These are phyloP conservation scores for Miscanthus lutarioriparius DNA, from an alignment of 176 grass and related monocot genomes.

Conservation along the genomic window DNA sequence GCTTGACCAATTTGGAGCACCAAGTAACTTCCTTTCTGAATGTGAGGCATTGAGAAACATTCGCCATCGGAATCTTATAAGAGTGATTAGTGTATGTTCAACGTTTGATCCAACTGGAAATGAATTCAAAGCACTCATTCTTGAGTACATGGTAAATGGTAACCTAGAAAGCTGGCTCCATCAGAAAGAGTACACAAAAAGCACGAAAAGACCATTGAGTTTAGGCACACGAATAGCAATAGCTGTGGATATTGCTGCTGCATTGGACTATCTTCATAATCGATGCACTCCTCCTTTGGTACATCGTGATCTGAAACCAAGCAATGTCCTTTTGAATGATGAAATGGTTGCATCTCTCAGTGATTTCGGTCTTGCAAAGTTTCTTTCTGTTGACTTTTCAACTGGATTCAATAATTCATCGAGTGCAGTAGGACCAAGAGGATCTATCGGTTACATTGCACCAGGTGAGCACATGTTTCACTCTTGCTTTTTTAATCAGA, in stretches of 20 bases:
- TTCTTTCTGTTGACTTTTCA: neutral
- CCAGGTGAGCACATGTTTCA: neutral
- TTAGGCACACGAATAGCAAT: slow-evolving; percentile 33
- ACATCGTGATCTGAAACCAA: slow-evolving; percentile 9
- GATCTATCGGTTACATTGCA: slow-evolving; percentile 13
- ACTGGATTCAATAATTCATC: neutral
- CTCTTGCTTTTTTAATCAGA: neutral
- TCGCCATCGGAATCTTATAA: slow-evolving; percentile 39
- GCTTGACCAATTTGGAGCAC: slow-evolving; percentile 20
- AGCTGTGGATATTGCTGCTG: slow-evolving; percentile 37
- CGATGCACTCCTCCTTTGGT: slow-evolving; percentile 19
- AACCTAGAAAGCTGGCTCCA: slow-evolving; percentile 56
- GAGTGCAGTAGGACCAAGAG: neutral
- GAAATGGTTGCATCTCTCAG: slow-evolving; percentile 1
- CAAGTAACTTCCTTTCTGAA: slow-evolving; percentile 32
- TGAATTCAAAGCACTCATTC: slow-evolving; percentile 46
- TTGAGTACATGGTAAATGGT: slow-evolving; percentile 44
- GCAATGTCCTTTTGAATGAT: slow-evolving; percentile 5
- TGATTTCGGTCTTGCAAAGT: slow-evolving; percentile 17
- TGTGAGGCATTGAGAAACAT: slow-evolving; percentile 47
- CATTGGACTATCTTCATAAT: slow-evolving; percentile 42
- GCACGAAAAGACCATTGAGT: neutral
- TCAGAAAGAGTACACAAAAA: neutral
- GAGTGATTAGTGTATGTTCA: slow-evolving; percentile 33
- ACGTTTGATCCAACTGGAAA: slow-evolving; percentile 19